These are phyloP conservation scores for Aspergillus campestris DNA, from an alignment of 495 filamentous ascomycete genomes.

Conservation along the genomic window DNA sequence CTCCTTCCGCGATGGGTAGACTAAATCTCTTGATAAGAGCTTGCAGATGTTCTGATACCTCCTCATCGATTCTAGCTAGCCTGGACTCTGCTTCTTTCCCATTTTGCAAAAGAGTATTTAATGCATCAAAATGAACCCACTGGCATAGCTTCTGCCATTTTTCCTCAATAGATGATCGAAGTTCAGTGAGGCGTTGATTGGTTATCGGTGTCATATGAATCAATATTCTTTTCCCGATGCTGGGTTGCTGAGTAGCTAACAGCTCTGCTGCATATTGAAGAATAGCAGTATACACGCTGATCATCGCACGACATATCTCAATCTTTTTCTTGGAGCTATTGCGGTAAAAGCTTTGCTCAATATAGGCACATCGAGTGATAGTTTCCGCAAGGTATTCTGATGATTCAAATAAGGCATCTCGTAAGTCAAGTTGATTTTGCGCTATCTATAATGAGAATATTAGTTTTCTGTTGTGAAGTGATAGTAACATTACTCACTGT, in stretches of 20 bases:
- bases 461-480: background rate
- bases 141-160: slow-evolving; percentile 1
- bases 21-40: slow-evolving; percentile 2
- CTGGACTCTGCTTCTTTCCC: slow-evolving; percentile 1
- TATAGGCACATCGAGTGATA: slow-evolving; percentile 1
- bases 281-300: slow-evolving; percentile 4
- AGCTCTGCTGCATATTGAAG: slow-evolving; percentile 4
- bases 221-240: slow-evolving; percentile 1
- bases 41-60: background rate
- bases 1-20: slow-evolving; percentile 24
- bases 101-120: slow-evolving; percentile 1
- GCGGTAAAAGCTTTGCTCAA: slow-evolving; percentile 2
- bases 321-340: background rate
- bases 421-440: slow-evolving; percentile 2
- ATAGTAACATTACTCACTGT: too few relatives aligned
- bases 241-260: background rate
- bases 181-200: background rate
- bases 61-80: slow-evolving; percentile 2
- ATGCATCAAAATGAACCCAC: slow-evolving; percentile 1
- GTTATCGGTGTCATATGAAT: background rate
- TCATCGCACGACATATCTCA: slow-evolving; percentile 1
- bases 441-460: slow-evolving; percentile 5
- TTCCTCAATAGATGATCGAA: slow-evolving; percentile 1
- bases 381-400: slow-evolving; percentile 3
- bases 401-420: slow-evolving; percentile 3